A percentile compares a stretch with the other conserved stretches of the same genome.
phyloP scores from a whole-genome alignment of 805 yeast species.

The Wickerhamomyces canadensis region DNA sequence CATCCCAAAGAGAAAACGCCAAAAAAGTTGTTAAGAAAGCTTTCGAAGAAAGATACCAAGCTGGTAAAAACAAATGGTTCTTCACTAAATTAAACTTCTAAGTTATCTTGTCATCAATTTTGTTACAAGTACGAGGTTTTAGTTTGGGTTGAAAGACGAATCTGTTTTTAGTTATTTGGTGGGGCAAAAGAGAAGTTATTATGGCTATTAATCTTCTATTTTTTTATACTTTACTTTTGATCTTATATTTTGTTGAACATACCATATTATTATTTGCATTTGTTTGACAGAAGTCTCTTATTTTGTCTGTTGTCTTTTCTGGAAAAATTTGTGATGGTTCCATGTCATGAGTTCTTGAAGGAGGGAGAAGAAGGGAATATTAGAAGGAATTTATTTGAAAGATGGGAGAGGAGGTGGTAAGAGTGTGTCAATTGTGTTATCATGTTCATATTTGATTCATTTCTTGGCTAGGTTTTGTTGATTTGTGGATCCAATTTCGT shows the following conservation, averaged over 20 bases:
- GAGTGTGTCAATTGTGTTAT: neutral
- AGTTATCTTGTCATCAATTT: neutral
- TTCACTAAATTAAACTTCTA: slow-evolving; percentile 95
- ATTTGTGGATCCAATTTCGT: neutral
- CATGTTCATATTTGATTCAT: too few species aligned
- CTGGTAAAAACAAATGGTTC: slow-evolving; percentile 99
- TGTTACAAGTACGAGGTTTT: neutral
- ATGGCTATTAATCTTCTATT: too few species aligned
- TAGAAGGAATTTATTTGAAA: neutral
- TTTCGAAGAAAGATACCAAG: slow-evolving; percentile 98
- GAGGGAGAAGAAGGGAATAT: too few species aligned
- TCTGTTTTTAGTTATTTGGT: neutral
- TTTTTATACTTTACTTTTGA: neutral
- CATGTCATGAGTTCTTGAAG: too few species aligned
- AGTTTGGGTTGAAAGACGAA: neutral
- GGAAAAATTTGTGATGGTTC: too few species aligned
- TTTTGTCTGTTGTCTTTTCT: neutral
- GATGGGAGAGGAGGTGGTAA: slow-evolving; percentile 1
- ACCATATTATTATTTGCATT: neutral
- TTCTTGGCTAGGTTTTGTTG: neutral
- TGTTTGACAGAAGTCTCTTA: slow-evolving; percentile 1
- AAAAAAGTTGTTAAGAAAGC: slow-evolving; percentile 98
- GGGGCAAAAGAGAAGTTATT: too few species aligned
- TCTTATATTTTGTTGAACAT: slow-evolving; percentile 1
- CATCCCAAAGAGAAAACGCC: slow-evolving; percentile 98